Conservation (phyloP, 495 filamentous ascomycete species). For the Podospora pseudoanserina region DNA sequence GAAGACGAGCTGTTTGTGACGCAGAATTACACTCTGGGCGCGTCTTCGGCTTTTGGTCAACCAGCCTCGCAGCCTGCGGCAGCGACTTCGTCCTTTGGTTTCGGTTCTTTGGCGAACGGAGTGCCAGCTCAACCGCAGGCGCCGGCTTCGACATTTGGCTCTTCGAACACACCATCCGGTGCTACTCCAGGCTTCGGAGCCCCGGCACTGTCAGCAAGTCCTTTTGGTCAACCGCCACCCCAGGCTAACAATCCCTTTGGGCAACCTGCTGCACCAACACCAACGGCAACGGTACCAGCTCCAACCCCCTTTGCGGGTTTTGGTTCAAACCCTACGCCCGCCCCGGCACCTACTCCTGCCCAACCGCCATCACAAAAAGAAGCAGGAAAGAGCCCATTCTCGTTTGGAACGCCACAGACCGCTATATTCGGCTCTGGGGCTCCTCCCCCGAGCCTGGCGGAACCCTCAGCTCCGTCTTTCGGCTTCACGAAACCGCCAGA, state of each 20-base stretch:
- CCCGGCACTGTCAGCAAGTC: not conserved
- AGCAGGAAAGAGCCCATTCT: conserved; percentile 11
- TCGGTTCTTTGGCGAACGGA: not conserved
- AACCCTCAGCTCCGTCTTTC: not conserved
- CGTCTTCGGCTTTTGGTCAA: not conserved
- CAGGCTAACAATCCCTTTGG: not conserved
- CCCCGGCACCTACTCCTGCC: not conserved
- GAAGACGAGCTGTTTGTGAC: conserved; percentile 33
- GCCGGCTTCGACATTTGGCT: not conserved
- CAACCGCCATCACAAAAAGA: conserved; percentile 4
- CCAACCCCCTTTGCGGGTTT: not conserved
- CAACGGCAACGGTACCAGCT: not conserved
- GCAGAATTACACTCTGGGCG: not conserved
- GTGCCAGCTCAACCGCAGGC: not conserved
- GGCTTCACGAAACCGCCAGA: not conserved
- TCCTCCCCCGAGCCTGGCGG: not conserved
- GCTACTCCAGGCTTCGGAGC: not conserved
- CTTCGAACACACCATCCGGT: not conserved
- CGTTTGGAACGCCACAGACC: conserved; percentile 1
- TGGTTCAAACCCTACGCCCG: not conserved
- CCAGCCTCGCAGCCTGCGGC: not conserved
- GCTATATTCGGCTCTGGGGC: not conserved
- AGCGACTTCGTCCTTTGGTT: not conserved
- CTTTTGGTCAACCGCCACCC: conserved; percentile 6
- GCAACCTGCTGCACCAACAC: not conserved